Conservation (phyloP, 345 rosid genomes). For the Turritis glabra region DNA sequence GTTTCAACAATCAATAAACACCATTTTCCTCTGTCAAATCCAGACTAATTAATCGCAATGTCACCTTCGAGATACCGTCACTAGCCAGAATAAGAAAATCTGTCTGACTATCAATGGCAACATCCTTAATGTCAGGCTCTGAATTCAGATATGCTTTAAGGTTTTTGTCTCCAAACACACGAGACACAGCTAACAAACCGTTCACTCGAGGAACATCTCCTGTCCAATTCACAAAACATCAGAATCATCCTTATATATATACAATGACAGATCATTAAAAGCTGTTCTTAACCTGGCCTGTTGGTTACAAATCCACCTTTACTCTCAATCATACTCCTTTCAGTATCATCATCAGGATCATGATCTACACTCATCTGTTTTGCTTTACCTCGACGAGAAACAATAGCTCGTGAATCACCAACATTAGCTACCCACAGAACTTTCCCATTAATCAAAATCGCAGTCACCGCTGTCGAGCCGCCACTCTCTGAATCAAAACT, state of each 20-base stretch:
- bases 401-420: constrained; percentile 71
- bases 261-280: neutral
- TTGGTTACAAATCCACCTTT: constrained; percentile 81
- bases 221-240: constrained; percentile 31
- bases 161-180: constrained; percentile 76
- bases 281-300: constrained; percentile 52
- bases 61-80: constrained; percentile 76
- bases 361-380: constrained; percentile 61
- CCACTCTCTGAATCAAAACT: constrained; percentile 61
- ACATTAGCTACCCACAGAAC: constrained; percentile 67
- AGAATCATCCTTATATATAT: neutral
- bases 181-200: constrained; percentile 77
- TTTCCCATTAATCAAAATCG: constrained; percentile 55
- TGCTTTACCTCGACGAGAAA: constrained; percentile 52
- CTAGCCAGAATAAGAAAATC: constrained; percentile 64
- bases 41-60: neutral
- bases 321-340: constrained; percentile 63
- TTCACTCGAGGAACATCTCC: constrained; percentile 84
- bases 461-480: constrained; percentile 84
- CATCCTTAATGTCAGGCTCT: constrained; percentile 58
- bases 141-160: constrained; percentile 66
- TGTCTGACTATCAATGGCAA: constrained; percentile 37
- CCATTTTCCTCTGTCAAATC: neutral
- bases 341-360: constrained; percentile 56
- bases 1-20: neutral